Percentiles rank a stretch among this genome's conserved stretches.
These are phyloP conservation scores for Cadophora luteo-olivacea DNA, from an alignment of 2,329 filamentous ascomycete species.

Conservation along the genomic window DNA sequence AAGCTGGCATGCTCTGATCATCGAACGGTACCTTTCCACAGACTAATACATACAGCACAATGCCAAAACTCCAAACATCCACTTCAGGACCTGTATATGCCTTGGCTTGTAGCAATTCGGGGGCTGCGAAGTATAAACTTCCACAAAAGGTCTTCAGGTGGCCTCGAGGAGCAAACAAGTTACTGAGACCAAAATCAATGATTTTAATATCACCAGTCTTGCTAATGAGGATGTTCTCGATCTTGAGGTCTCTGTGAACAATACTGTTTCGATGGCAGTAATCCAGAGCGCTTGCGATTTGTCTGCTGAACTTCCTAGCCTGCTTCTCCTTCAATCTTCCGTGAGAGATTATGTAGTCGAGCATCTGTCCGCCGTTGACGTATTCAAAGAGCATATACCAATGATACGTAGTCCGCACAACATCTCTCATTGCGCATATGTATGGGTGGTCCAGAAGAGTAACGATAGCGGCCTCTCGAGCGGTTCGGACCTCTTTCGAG, in stretches of 20 bases:
- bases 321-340: constrained; percentile 98
- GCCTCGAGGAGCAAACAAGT: constrained; percentile 83
- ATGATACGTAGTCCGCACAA: constrained; percentile 94
- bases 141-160: constrained; percentile 97
- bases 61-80: constrained; percentile 98
- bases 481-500: constrained; percentile 90
- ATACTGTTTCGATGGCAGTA: constrained; percentile 99
- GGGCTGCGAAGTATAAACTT: constrained; percentile 96
- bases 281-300: constrained; percentile 95
- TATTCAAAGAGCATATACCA: constrained; percentile 99
- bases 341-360: constrained; percentile 99
- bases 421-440: constrained; percentile 94
- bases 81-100: constrained; percentile 97
- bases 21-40: constrained; percentile 99
- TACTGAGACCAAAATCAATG: constrained; percentile 97
- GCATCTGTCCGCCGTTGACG: constrained; percentile 98
- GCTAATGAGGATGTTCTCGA: constrained; percentile 98
- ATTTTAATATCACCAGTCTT: constrained; percentile 99
- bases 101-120: constrained; percentile 89
- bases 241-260: constrained; percentile 96
- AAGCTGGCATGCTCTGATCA: constrained; percentile 97
- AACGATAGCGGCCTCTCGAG: constrained; percentile 94
- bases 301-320: constrained; percentile 94
- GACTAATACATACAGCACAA: constrained; percentile 95
- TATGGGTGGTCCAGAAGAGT: constrained; percentile 93